Percentiles rank a stretch among this genome's conserved stretches.
phyloP scores from a whole-genome alignment of 140 eudicot genomes.

The Senecio squalidus region DNA sequence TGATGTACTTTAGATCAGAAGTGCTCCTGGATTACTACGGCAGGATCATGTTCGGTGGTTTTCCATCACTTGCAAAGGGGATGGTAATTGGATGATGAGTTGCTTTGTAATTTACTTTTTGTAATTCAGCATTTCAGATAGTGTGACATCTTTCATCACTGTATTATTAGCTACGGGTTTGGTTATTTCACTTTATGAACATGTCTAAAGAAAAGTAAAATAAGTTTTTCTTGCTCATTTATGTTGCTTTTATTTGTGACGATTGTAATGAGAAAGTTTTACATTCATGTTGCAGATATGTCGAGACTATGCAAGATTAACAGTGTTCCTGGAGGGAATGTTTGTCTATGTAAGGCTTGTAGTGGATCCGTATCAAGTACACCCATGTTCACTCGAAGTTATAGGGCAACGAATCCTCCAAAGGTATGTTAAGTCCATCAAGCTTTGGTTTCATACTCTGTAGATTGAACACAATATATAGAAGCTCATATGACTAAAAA shows the following conservation, averaged over 20 bases:
- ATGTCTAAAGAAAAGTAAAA: too few species aligned
- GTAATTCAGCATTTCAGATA: background rate
- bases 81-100: slow-evolving; percentile 39
- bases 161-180: background rate
- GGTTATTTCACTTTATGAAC: too few species aligned
- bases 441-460: slow-evolving; percentile 13
- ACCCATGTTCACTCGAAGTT: slow-evolving; percentile 28
- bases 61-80: slow-evolving; percentile 38
- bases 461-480: slow-evolving; percentile 2
- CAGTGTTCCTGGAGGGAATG: slow-evolving; percentile 20
- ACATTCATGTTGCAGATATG: slow-evolving; percentile 24
- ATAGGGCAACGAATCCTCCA: slow-evolving; percentile 26
- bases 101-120: background rate
- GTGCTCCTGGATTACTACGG: slow-evolving; percentile 33
- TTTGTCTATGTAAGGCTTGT: slow-evolving; percentile 32
- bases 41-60: slow-evolving; percentile 63
- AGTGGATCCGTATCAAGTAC: slow-evolving; percentile 26
- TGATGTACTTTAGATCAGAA: slow-evolving; percentile 38
- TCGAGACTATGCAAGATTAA: slow-evolving; percentile 24
- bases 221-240: background rate
- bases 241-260: background rate
- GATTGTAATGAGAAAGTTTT: background rate
- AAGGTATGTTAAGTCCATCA: slow-evolving; percentile 20
- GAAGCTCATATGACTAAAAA: background rate
- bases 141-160: background rate